Conservation (phyloP, 192 early-diverging fungal genomes). For the Dimargaris cristalligena region DNA sequence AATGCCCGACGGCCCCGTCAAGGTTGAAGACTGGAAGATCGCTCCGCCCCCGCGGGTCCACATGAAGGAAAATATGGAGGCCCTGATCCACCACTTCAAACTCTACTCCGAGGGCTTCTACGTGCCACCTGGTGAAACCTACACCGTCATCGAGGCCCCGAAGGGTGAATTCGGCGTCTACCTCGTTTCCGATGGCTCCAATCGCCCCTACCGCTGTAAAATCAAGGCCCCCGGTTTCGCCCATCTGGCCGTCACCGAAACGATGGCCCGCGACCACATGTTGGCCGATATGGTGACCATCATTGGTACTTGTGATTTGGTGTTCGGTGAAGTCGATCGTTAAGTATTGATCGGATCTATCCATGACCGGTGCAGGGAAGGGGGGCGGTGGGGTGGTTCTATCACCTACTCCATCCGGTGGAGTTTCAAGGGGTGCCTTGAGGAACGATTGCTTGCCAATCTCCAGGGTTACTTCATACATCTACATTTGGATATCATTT, state of each 20-base stretch:
- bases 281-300: conserved; percentile 93
- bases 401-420: too few species aligned
- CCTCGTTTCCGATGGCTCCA: conserved; percentile 83
- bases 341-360: conserved; percentile 34
- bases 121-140: conserved; percentile 93
- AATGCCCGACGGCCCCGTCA: conserved; percentile 86
- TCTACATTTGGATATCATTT: too few species aligned
- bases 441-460: too few species aligned
- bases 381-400: too few species aligned
- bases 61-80: conserved; percentile 99
- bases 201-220: conserved; percentile 93
- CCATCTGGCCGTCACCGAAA: conserved; percentile 79
- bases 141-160: conserved; percentile 92
- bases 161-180: conserved; percentile 98
- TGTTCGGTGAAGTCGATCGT: conserved; percentile 88
- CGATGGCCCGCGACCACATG: conserved; percentile 78
- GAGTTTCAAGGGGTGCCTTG: too few species aligned
- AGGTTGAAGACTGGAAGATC: conserved; percentile 97
- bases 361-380: too few species aligned
- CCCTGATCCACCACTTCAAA: conserved; percentile 98
- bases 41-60: conserved; percentile 73
- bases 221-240: conserved; percentile 92
- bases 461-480: too few species aligned
- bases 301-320: conserved; percentile 97
- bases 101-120: conserved; percentile 97